Base-by-base conservation (phyloP, 1,284 basidiomycete genomes). In the Austroboletus niveus region DNA sequence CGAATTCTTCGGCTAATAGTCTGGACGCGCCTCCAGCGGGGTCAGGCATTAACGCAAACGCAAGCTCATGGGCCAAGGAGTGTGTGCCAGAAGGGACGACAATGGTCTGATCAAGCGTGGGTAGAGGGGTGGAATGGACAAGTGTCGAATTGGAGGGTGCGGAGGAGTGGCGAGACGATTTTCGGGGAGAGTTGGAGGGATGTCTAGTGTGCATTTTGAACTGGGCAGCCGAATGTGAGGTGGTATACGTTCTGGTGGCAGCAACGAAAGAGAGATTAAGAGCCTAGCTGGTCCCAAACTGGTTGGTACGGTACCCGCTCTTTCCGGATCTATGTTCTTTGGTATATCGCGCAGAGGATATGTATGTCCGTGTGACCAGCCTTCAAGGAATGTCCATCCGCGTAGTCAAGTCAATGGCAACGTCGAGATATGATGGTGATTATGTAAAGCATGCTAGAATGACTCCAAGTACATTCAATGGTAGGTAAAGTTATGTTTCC, bases 51-150 rank as follows among this genome's bases (percentile, higher is more conserved):
- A 92, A 76, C 20, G 89, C 89, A 30, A 84, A 81, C 8, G 89
- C 89, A 35, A 92, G 79, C 63, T 92, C 89, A 68, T 92, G 89
- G 8, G 89, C 89, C 30, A 92, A 77, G 4, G 89, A 92, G 65
- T 85, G 80, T 31, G 65, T 55, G 14, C 65, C 65, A 5, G 68
- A 68, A 30, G 54, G 64, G 11, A 69, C 62, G 24, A 52, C 63
- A 24, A 69, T 66, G 45, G 48, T 35, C 31, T 70, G 65, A 57
- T 70, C 65, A 12, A 69, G 55, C 4, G 65, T 65, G 48, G 67
- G 62, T 24, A 70, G 52, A 49, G 67, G 65, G 30, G 53, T 45
- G 38, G 67, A 40, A 36, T 64, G 63, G 34, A 40, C 49, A 17
- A 60, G 48, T 42, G 42, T 14, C 6, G 58, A 46, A 29, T 48